A percentile compares a stretch with the other conserved stretches of the same genome.
Evolutionary conservation across 345 rosid genomes (phyloP).

Genomic region (Syzygium aromaticum): DNA sequence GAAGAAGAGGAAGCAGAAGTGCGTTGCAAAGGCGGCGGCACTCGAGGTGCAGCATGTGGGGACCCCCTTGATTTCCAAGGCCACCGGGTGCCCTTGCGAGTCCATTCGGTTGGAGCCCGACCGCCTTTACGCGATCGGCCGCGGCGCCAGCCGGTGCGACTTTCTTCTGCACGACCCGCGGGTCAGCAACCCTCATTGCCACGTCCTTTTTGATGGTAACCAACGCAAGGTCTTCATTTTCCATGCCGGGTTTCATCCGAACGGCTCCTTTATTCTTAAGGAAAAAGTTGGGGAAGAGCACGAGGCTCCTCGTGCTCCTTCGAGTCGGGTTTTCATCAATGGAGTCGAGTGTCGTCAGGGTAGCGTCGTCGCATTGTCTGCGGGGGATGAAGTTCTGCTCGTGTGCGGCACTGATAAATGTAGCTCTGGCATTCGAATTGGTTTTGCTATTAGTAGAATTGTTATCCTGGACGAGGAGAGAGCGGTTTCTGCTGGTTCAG

Average conservation of each 20-base stretch:
- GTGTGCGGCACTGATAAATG: slow-evolving; percentile 50
- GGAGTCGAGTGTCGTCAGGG: slow-evolving; percentile 36
- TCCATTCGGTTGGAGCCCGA: slow-evolving; percentile 38
- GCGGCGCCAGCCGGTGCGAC: slow-evolving; percentile 32
- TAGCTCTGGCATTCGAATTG: slow-evolving; percentile 29
- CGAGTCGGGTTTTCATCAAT: slow-evolving; percentile 67
- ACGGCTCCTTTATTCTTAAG: slow-evolving; percentile 6
- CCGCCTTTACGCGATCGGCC: slow-evolving; percentile 53
- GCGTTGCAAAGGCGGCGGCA: slow-evolving; percentile 23
- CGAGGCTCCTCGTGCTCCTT: slow-evolving; percentile 23
- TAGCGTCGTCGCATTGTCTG: slow-evolving; percentile 28
- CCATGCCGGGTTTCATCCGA: slow-evolving; percentile 28
- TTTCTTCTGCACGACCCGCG: slow-evolving; percentile 28
- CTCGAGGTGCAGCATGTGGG: slow-evolving; percentile 35
- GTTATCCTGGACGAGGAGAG: slow-evolving; percentile 37
- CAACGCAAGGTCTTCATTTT: slow-evolving; percentile 40
- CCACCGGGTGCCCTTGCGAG: slow-evolving; percentile 27
- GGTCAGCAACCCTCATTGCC: slow-evolving; percentile 72
- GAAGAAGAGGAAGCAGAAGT: neutral
- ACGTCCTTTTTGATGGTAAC: slow-evolving; percentile 47
- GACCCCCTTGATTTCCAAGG: slow-evolving; percentile 38
- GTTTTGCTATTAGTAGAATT: slow-evolving; percentile 57
- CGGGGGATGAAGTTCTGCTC: slow-evolving; percentile 72
- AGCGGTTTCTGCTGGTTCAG: neutral
- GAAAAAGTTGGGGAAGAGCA: slow-evolving; percentile 4